phyloP scores from a whole-genome alignment of 176 grass and related monocot genomes.

The Zizania latifolia region DNA sequence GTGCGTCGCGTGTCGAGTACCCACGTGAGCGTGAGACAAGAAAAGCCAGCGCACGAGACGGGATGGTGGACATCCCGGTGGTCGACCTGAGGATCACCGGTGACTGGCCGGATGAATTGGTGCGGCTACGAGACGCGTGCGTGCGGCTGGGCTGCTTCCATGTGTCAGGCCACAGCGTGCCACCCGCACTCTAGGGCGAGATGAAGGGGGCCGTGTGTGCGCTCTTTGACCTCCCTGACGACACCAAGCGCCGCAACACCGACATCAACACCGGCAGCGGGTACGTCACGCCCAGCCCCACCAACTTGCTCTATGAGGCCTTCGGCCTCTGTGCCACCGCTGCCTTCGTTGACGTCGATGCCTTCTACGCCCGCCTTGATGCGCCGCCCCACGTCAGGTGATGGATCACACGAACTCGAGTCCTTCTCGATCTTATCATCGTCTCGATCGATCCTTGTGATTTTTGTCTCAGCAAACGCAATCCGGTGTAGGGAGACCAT shows the following conservation, averaged over 20 bases:
- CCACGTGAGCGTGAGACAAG: background rate
- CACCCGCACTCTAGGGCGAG: conserved; percentile 42
- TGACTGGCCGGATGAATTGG: conserved; percentile 4
- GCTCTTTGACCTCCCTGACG: conserved; percentile 72
- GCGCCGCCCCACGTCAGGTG: conserved; percentile 44
- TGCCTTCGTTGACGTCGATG: conserved; percentile 42
- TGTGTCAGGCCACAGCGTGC: conserved; percentile 48
- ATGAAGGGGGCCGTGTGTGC: conserved; percentile 70
- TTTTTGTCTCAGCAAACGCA: background rate
- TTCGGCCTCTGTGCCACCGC: conserved; percentile 62
- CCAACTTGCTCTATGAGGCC: conserved; percentile 64
- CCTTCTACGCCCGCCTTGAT: conserved; percentile 60
- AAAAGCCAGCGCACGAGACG: background rate
- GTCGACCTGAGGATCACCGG: conserved; percentile 40
- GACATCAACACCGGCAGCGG: conserved; percentile 63
- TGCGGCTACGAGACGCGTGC: conserved; percentile 36
- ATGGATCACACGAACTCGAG: background rate
- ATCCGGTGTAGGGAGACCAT: conserved; percentile 36
- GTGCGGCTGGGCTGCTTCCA: conserved; percentile 53
- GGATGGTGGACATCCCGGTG: conserved; percentile 33
- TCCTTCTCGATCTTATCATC: no score
- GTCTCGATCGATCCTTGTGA: background rate
- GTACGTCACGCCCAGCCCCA: conserved; percentile 45
- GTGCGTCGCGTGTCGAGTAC: background rate
- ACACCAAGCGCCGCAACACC: conserved; percentile 61